Evolutionary conservation across 148 eudicot genomes (phyloP).

Genomic region (Cornus florida): DNA sequence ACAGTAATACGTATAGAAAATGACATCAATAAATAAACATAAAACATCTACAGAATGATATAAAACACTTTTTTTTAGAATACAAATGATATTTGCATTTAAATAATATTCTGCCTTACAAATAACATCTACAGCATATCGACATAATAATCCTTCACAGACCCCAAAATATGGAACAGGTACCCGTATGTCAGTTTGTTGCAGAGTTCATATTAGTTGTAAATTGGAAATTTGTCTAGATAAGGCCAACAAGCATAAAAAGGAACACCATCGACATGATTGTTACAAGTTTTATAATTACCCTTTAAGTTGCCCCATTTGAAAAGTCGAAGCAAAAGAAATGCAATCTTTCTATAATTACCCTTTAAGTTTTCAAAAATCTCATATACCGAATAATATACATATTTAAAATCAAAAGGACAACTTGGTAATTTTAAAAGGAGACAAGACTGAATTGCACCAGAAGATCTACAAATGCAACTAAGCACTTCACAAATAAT

Average conservation of each 20-base stretch:
- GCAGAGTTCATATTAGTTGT: too few relatives aligned
- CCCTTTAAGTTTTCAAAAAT: too few relatives aligned
- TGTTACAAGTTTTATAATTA: background rate
- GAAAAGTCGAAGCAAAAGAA: too few relatives aligned
- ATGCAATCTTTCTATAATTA: too few relatives aligned
- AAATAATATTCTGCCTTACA: background rate
- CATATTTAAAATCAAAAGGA: too few relatives aligned
- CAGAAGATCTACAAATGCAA: too few relatives aligned
- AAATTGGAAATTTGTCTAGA: background rate
- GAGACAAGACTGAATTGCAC: too few relatives aligned
- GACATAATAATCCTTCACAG: background rate
- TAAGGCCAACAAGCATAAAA: background rate
- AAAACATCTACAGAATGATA: background rate
- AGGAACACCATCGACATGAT: background rate
- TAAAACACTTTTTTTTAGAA: background rate
- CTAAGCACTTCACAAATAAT: too few relatives aligned
- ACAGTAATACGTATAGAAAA: background rate
- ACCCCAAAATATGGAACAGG: background rate
- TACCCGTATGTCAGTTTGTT: background rate
- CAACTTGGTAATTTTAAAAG: too few relatives aligned
- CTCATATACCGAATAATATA: too few relatives aligned
- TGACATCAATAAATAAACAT: background rate
- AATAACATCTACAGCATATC: too few relatives aligned
- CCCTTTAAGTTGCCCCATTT: background rate
- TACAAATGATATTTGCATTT: too few relatives aligned